Conservation (phyloP, 2,329 filamentous ascomycete genomes). For the Pseudogymnoascus sp. region DNA sequence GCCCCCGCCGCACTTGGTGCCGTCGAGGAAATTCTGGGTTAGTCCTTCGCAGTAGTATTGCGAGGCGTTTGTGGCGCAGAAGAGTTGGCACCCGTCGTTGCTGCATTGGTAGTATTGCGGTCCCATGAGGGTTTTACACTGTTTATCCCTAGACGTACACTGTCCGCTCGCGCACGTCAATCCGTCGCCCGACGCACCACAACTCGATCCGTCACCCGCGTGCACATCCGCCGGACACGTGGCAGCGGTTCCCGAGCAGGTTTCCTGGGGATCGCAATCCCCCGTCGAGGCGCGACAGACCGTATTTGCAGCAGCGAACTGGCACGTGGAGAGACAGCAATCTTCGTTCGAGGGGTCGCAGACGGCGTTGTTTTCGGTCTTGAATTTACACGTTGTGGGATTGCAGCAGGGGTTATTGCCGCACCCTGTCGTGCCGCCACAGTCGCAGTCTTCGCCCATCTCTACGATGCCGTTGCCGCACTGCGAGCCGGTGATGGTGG, state of each 20-base stretch:
- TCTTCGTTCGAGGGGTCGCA: conserved; percentile 79
- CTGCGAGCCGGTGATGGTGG: conserved; percentile 70
- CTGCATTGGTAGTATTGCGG: conserved; percentile 73
- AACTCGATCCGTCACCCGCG: conserved; percentile 59
- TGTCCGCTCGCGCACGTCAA: conserved; percentile 83
- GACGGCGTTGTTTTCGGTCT: conserved; percentile 47
- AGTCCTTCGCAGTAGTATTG: conserved; percentile 62
- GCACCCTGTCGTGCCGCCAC: conserved; percentile 68
- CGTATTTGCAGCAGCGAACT: conserved; percentile 56
- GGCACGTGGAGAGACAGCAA: conserved; percentile 61
- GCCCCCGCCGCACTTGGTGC: conserved; percentile 72
- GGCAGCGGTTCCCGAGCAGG: conserved; percentile 63
- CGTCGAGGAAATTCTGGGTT: conserved; percentile 89
- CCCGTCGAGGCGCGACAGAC: conserved; percentile 77
- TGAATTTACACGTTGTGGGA: conserved; percentile 78
- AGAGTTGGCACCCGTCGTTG: conserved; percentile 61
- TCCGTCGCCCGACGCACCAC: conserved; percentile 47
- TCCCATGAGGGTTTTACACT: conserved; percentile 81
- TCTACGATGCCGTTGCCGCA: conserved; percentile 98
- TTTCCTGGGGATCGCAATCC: conserved; percentile 76
- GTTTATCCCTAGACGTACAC: conserved; percentile 83
- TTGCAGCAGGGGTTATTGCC: conserved; percentile 74
- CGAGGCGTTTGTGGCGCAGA: conserved; percentile 50
- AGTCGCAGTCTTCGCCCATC: conserved; percentile 89
- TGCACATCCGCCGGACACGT: conserved; percentile 67